phyloP scores from a whole-genome alignment of 2,329 filamentous ascomycete species.

The Penicillium sp. region DNA sequence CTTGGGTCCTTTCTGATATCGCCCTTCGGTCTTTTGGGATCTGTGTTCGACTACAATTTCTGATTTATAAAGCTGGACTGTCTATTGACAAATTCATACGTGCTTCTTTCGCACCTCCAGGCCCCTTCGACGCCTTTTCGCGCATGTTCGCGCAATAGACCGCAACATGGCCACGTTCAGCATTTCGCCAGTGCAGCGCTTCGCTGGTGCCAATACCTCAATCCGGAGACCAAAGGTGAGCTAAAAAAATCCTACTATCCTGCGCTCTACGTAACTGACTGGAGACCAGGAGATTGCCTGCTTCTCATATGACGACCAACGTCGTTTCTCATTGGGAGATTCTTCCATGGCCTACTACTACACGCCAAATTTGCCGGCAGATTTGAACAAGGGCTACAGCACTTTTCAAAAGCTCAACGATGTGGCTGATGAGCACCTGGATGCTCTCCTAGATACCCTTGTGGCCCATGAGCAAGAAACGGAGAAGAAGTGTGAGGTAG shows the following conservation, averaged over 20 bases:
- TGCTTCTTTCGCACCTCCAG: not conserved
- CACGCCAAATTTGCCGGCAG: conserved; percentile 67
- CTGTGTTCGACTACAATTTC: too few relatives aligned
- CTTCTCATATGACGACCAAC: conserved; percentile 90
- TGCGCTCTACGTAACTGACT: conserved; percentile 9
- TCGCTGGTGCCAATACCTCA: conserved; percentile 66
- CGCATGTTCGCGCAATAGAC: not conserved
- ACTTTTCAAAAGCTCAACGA: conserved; percentile 83
- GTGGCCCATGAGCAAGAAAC: conserved; percentile 70
- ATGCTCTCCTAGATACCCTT: conserved; percentile 77
- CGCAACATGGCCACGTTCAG: conserved; percentile 55
- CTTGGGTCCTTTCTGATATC: not conserved
- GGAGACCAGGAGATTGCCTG: conserved; percentile 77
- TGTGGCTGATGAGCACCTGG: conserved; percentile 80
- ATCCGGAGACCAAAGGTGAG: conserved; percentile 74
- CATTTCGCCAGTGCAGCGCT: conserved; percentile 70
- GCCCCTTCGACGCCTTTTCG: not conserved
- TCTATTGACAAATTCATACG: not conserved
- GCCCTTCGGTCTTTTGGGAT: not conserved
- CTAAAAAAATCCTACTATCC: conserved; percentile 4
- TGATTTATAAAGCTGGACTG: too few relatives aligned
- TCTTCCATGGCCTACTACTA: conserved; percentile 89
- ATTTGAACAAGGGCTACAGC: conserved; percentile 80
- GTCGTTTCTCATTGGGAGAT: conserved; percentile 73
- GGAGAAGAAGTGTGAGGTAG: conserved; percentile 68